Evolutionary conservation across 176 grass and related monocot species (phyloP).

Genomic region (Cenchrus fungigraminus): DNA sequence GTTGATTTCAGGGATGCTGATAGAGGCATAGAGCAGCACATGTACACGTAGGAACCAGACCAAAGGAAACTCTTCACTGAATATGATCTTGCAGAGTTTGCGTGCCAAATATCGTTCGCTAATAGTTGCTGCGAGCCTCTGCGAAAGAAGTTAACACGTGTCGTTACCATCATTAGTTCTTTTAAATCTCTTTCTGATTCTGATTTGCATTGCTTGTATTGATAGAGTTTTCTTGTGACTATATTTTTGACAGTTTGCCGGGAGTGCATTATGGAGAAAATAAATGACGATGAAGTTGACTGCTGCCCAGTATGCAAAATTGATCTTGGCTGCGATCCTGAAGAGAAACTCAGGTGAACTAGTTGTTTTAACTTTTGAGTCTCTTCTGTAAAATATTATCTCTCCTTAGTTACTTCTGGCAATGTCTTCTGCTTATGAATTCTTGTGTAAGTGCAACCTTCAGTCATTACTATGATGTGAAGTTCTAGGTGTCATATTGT

Average conservation of each 20-base stretch:
- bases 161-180: conserved; percentile 7
- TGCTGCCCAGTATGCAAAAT: conserved; percentile 80
- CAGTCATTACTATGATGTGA: conserved; percentile 8
- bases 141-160: conserved; percentile 4
- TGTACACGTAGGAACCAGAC: neutral
- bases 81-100: neutral
- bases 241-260: conserved; percentile 70
- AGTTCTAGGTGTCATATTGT: neutral
- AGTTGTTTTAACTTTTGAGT: neutral
- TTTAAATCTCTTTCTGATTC: conserved; percentile 7
- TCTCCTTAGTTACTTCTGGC: neutral
- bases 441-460: neutral
- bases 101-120: neutral
- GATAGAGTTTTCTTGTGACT: conserved; percentile 36
- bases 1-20: neutral
- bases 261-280: conserved; percentile 89
- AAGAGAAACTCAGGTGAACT: conserved; percentile 89
- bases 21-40: neutral
- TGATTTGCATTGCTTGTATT: conserved; percentile 1
- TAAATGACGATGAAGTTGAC: conserved; percentile 70
- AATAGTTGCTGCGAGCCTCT: neutral
- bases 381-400: conserved; percentile 23
- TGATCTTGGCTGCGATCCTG: conserved; percentile 72
- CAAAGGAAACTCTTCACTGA: neutral
- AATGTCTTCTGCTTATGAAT: conserved; percentile 7